Evolutionary conservation across 345 rosid genomes (phyloP), one percentile per base, ranked within the genome.

Genomic region (Lepidium didymum): DNA sequence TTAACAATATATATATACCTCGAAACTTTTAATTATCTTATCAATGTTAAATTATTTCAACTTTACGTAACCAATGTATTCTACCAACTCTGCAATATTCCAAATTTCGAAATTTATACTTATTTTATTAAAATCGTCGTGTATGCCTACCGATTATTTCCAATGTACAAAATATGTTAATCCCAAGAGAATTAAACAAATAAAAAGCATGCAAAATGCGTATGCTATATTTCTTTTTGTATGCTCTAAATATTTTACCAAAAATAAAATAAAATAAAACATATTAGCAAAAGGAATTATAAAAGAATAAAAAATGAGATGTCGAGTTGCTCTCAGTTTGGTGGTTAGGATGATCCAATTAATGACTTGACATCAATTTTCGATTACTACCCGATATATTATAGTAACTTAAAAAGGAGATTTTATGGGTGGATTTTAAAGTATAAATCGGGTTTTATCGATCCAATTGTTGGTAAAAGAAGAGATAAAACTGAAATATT

Each of bases 41-140:
- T 55, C 35, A 5, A 45, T 21, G 51, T 27, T 44, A 36, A 21
- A 50, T 43, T 53, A 50, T 43, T 53, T 45, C 16, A 68, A 53
- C 15, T 60, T 68, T 68, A 52, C 43, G 42, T 53, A 35, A 44
- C 60, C 54, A 56, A 34, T 12, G 25, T 23, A 11, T 60, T 45
- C 46, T 35, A 56, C 64, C 44, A 46, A 62, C 14, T 64, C 29
- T 56, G 38, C 14, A 29, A 6, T 29, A 56, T 64, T 41, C 66
- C 74, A 38, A 56, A 56, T 68, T 3, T 69, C 70, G 46, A 53
- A 42, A 68, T 37, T 70, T 13, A 12, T 31, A 38, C 7, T 58
- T n/a, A 38, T 10, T 58, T n/a, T 59, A 59, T n/a, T n/a, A 16
- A 1, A 42, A 5, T 29, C 2, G 13, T 23, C 43, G 43, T 62